A percentile compares a stretch with the other conserved stretches of the same genome.
These are phyloP conservation scores for Cladosporium sphaerospermum DNA, from an alignment of 2,329 filamentous ascomycete species.

Conservation along the genomic window DNA sequence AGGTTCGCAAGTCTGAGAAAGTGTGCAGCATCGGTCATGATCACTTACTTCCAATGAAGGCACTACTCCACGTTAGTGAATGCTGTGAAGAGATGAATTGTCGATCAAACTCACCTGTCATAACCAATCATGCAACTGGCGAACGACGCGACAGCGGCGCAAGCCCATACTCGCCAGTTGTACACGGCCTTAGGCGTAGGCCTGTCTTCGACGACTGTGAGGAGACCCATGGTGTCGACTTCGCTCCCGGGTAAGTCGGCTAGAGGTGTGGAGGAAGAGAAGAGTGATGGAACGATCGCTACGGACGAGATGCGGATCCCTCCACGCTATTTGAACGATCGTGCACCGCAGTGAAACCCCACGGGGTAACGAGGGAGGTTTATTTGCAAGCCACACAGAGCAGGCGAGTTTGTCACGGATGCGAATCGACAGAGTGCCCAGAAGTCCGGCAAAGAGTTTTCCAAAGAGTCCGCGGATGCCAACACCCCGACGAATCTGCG, in stretches of 20 bases:
- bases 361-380: conserved; percentile 6
- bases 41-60: conserved; percentile 9
- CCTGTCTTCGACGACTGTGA: conserved; percentile 35
- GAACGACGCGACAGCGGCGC: conserved; percentile 49
- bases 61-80: conserved; percentile 5
- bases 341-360: neutral
- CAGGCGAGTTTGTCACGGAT: conserved; percentile 1
- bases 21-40: conserved; percentile 22
- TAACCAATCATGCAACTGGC: conserved; percentile 55
- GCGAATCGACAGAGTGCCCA: neutral
- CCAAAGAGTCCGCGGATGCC: neutral
- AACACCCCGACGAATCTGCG: neutral
- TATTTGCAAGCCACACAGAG: conserved; percentile 7
- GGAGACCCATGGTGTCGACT: conserved; percentile 29
- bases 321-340: conserved; percentile 4
- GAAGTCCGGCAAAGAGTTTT: conserved; percentile 9
- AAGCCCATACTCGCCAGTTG: conserved; percentile 54
- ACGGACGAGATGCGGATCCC: neutral
- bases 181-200: conserved; percentile 53
- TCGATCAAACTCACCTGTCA: conserved; percentile 35
- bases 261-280: neutral
- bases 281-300: neutral
- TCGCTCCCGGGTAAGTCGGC: neutral
- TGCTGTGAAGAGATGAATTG: too few species aligned
- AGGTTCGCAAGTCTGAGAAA: conserved; percentile 36